phyloP scores from a whole-genome alignment of 371 early-diverging fungal species.

The Nematocida minor region DNA sequence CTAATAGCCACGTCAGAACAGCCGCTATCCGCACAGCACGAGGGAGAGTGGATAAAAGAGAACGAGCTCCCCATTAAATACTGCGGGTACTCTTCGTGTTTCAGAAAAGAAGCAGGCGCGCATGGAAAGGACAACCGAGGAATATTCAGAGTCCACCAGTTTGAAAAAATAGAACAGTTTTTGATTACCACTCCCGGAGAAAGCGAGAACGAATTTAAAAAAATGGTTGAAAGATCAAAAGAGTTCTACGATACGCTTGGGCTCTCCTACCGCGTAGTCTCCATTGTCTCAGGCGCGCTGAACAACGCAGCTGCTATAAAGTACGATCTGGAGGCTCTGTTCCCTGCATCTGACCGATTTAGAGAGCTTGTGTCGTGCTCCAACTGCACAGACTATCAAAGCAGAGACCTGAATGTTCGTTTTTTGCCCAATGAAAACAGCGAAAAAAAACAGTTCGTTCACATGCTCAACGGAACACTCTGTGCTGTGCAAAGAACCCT shows the following conservation, averaged over 20 bases:
- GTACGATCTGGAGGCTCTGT: conserved; percentile 98
- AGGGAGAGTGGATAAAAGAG: conserved; percentile 72
- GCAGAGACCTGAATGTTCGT: conserved; percentile 85
- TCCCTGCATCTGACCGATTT: conserved; percentile 84
- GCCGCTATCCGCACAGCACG: conserved; percentile 91
- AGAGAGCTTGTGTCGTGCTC: conserved; percentile 97
- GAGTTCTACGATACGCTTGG: conserved; percentile 83
- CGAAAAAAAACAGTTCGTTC: conserved; percentile 79
- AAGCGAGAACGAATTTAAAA: conserved; percentile 89
- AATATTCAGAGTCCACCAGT: conserved; percentile 98
- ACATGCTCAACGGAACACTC: conserved; percentile 94
- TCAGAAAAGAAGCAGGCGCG: conserved; percentile 99
- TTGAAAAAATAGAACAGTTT: conserved; percentile 99
- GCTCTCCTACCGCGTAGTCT: conserved; percentile 84
- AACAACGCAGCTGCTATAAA: conserved; percentile 99
- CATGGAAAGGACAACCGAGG: conserved; percentile 98
- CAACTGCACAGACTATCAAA: conserved; percentile 98
- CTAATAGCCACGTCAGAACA: conserved; percentile 98
- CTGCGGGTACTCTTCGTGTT: conserved; percentile 95
- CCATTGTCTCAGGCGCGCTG: conserved; percentile 90
- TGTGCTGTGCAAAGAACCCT: conserved; percentile 93
- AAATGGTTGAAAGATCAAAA: conserved; percentile 84
- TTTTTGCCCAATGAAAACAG: conserved; percentile 81
- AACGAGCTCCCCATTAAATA: conserved; percentile 66
- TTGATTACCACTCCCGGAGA: conserved; percentile 87